These are phyloP conservation scores for Aureobasidium sp. DNA, from an alignment of 2,329 filamentous ascomycete species.

Conservation along the genomic window DNA sequence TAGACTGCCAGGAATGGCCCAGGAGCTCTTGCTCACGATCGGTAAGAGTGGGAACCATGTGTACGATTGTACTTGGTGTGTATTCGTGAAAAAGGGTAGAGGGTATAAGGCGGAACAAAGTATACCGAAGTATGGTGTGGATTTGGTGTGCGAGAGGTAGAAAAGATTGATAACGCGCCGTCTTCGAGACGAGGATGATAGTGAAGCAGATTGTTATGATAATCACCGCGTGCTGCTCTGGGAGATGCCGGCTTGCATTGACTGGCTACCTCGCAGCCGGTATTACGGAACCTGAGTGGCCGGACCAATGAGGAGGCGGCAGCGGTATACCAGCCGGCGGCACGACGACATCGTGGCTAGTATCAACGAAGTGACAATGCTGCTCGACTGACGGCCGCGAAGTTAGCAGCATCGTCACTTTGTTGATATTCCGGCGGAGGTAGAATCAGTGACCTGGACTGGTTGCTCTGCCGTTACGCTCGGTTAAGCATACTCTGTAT, in stretches of 20 bases:
- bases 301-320: not conserved
- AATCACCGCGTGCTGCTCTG: not conserved
- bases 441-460: not conserved
- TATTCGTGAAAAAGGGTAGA: not conserved
- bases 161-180: not conserved
- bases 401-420: not conserved
- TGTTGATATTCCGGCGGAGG: not conserved
- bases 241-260: not conserved
- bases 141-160: not conserved
- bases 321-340: not conserved
- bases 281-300: not conserved
- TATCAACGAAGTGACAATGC: too few relatives aligned
- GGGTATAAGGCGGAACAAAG: not conserved
- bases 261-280: not conserved
- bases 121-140: not conserved
- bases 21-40: not conserved
- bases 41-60: not conserved
- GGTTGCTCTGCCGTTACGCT: not conserved
- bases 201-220: not conserved
- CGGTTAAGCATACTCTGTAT: not conserved
- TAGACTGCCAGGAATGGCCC: not conserved
- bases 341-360: not conserved
- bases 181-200: not conserved
- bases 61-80: not conserved
- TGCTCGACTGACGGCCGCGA: not conserved